Base-by-base conservation (phyloP, 2,329 filamentous ascomycete genomes). In the Colletotrichum magnum region DNA sequence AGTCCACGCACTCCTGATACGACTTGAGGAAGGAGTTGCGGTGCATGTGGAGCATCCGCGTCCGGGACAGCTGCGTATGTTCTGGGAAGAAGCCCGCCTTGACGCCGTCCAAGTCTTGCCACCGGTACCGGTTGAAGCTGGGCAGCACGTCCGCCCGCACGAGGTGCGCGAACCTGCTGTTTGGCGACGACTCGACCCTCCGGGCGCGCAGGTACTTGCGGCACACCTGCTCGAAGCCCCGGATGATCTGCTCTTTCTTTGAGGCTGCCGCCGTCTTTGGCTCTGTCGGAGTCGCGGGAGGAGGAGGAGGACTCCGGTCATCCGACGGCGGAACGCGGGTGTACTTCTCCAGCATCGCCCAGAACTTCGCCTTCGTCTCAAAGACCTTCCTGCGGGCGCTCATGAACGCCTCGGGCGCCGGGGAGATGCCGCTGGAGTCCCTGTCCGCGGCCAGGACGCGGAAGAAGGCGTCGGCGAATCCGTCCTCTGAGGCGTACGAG, bases 141-240 rank as follows among this genome's bases (percentile, higher is more conserved):
- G 26, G 26, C 18, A 36, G 12, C 6, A 58, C 21, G 12, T 58
- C 54, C 12, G 28, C 41, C 15, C 12, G 2, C 4, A 58, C 54
- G 16, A 58, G 54, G 6, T 58, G 54, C 7, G 54, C 54, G 9
- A 58, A 45, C 54, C 18, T 58, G n/a, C 21, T 36, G 32, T 58
- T 58, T 9, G 54, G 15, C 1, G 54, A 58, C 12, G 54, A 58
- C 39, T 58, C 32, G 10, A 58, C 43, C 32, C 36, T 13, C 2
- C 54, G 45, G 15, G 16, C n/a, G 16, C 9, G 15, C 4, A 48
- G 45, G 18, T 10, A 10, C 45, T 48, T 48, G n/a, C 18, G 18
- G n/a, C 18, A 18, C 15, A 12, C 41, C 7, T 43, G 13, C 16
- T 15, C 16, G 41, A 43, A 4, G 5, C 6, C 5, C 2, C 13